A percentile compares a stretch with the other conserved stretches of the same genome.
Evolutionary conservation across 2,329 filamentous ascomycete genomes (phyloP).

Genomic region (Stylonectria norvegica): DNA sequence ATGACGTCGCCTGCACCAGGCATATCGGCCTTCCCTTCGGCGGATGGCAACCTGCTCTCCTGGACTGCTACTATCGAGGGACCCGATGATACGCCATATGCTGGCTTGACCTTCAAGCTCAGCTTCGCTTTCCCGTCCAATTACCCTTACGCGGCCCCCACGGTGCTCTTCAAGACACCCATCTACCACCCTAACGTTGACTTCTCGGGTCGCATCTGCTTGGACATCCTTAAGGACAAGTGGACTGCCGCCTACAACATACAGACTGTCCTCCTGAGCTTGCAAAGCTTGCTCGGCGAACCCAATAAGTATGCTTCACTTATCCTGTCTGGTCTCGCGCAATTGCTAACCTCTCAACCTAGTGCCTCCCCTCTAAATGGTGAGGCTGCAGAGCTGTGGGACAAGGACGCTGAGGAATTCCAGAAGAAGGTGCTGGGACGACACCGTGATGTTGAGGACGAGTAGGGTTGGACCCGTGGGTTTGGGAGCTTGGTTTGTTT

Average conservation of each 20-base stretch:
- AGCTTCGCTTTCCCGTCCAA: constrained; percentile 85
- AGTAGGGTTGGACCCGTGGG: constrained; percentile 36
- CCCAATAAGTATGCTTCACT: constrained; percentile 98
- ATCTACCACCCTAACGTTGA: constrained; percentile 99
- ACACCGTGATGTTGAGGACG: constrained; percentile 63
- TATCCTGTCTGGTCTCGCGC: neutral
- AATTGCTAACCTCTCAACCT: too few relatives aligned
- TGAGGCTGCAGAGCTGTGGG: constrained; percentile 94
- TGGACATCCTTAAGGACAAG: constrained; percentile 98
- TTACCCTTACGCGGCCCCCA: constrained; percentile 89
- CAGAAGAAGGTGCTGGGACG: constrained; percentile 68
- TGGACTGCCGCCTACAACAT: constrained; percentile 99
- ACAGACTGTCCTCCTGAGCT: constrained; percentile 83
- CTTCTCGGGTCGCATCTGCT: constrained; percentile 92
- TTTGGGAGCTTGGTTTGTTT: constrained; percentile 21
- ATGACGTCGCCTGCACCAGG: constrained; percentile 95
- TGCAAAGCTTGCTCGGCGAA: constrained; percentile 93
- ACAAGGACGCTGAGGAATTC: constrained; percentile 81
- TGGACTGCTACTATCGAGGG: constrained; percentile 95
- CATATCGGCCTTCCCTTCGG: constrained; percentile 89
- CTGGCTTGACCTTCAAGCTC: constrained; percentile 84
- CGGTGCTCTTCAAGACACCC: constrained; percentile 94
- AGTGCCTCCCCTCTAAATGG: constrained; percentile 94
- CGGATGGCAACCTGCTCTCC: constrained; percentile 81
- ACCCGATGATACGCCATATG: constrained; percentile 87